phyloP scores from a whole-genome alignment of 768 basidiomycete species.

The Steccherinum ochraceum region DNA sequence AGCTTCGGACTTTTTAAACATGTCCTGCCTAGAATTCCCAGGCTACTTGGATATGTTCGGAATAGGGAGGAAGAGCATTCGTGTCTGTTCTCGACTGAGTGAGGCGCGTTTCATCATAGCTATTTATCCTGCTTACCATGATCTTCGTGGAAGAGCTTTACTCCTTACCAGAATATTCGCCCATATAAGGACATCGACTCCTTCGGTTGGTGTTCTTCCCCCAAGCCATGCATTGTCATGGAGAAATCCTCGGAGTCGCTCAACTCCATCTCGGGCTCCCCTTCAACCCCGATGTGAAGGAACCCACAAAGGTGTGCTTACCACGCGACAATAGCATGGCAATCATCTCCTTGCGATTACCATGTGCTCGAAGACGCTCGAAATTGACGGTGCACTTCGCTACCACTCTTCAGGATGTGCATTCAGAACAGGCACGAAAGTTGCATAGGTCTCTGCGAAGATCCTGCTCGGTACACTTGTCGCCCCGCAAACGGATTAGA shows the following conservation, averaged over 20 bases:
- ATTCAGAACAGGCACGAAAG: background rate
- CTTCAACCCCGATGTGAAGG: background rate
- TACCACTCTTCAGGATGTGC: background rate
- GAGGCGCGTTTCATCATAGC: background rate
- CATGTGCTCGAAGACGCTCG: background rate
- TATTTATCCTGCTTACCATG: background rate
- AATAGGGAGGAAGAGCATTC: background rate
- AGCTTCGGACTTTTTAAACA: background rate
- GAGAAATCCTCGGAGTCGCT: background rate
- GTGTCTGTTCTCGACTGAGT: background rate
- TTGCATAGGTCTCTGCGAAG: background rate
- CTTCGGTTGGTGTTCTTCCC: background rate
- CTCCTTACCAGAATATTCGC: background rate
- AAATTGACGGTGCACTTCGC: background rate
- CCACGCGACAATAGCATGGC: background rate
- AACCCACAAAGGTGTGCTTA: background rate
- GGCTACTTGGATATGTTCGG: background rate
- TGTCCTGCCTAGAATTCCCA: background rate
- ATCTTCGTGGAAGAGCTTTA: background rate
- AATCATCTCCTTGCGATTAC: background rate
- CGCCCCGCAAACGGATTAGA: background rate
- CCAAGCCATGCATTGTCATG: background rate
- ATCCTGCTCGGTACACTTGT: background rate
- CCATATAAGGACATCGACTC: background rate
- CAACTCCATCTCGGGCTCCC: background rate